Evolutionary conservation across 139 green algal genomes (phyloP), one percentile per base, ranked within the genome.

Genomic region (Mychonastes homosphaera): DNA sequence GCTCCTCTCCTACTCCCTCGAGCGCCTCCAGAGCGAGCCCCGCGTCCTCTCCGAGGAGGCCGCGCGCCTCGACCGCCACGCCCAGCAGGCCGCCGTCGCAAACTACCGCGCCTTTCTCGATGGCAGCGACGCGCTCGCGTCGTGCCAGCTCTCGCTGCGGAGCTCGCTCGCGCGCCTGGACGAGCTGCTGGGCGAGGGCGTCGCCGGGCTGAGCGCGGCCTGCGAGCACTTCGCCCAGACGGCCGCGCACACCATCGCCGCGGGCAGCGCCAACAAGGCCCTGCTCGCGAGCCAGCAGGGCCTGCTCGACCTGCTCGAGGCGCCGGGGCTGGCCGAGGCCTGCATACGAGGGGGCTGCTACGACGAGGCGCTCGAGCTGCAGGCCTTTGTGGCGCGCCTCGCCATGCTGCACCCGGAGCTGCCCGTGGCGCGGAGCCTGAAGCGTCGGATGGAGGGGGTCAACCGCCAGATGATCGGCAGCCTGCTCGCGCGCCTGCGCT

Each of bases 301-400:
- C 58, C 61, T 98, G 35, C 55, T 94, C 50, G 92, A 97, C 65
- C 55, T 99, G 8, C 75, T 99, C 39, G 92, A 99, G 68, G 78
- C 95, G 36, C 88, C 92, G 13, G 75, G 90, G 74, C 79, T 98
- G 46, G 95, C 96, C 84, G 89, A 97, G 67, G 90, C 87, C 19
- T 99, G 92, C 63, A 80, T 95, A 34, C 79, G 89, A 36, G 91
- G 91, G 49, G 86, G 85, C 23, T 87, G 86, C 69, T 97, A 92
- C 74, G 92, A 99, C 70, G 92, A 99, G 70, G 90, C 92, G 4
- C 79, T 99, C 62, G 92, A 98, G 64, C 77, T 99, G 53, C 75
- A 89, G 8, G 78, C 67, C 0, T 81, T 84, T 53, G 1, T 30
- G 9, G 24, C 59, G 6, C 82, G 87, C 47, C 44, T 88, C 32